These are phyloP conservation scores for Beverwykella pulmonaria DNA, from an alignment of 495 filamentous ascomycete genomes.

Conservation along the genomic window DNA sequence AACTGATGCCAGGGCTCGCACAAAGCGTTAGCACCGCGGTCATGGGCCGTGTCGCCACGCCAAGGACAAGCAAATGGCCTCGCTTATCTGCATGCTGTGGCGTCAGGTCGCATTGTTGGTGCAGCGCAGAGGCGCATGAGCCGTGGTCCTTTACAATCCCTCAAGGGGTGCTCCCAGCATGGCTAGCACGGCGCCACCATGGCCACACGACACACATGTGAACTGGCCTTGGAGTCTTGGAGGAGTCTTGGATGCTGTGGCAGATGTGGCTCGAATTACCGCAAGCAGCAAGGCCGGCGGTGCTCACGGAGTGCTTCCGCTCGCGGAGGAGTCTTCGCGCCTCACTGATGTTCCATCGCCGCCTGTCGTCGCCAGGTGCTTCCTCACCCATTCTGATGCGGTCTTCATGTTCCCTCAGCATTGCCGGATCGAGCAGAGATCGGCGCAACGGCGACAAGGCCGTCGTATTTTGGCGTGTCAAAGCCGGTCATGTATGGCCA, in stretches of 20 bases:
- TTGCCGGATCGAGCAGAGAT: constrained; percentile 9
- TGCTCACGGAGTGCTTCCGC: background rate
- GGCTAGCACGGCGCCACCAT: constrained; percentile 7
- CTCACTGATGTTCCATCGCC: background rate
- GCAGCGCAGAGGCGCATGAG: constrained; percentile 12
- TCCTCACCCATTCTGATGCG: background rate
- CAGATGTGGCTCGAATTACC: background rate
- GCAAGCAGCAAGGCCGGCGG: background rate
- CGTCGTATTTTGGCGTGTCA: constrained; percentile 12
- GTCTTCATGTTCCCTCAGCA: background rate
- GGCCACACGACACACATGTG: background rate
- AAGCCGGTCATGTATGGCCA: background rate
- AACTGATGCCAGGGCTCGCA: background rate
- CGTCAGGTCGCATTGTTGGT: constrained; percentile 14
- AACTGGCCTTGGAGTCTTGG: background rate
- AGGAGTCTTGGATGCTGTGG: background rate
- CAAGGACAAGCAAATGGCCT: constrained; percentile 7
- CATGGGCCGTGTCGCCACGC: background rate
- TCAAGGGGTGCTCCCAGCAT: background rate
- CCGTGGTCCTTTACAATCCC: background rate
- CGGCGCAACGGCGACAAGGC: constrained; percentile 1
- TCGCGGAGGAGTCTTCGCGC: no score
- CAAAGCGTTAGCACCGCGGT: background rate
- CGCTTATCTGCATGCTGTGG: constrained; percentile 31
- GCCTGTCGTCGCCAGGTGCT: background rate